phyloP scores from a whole-genome alignment of 2,329 filamentous ascomycete genomes.

The Amauroascus verrucosus region DNA sequence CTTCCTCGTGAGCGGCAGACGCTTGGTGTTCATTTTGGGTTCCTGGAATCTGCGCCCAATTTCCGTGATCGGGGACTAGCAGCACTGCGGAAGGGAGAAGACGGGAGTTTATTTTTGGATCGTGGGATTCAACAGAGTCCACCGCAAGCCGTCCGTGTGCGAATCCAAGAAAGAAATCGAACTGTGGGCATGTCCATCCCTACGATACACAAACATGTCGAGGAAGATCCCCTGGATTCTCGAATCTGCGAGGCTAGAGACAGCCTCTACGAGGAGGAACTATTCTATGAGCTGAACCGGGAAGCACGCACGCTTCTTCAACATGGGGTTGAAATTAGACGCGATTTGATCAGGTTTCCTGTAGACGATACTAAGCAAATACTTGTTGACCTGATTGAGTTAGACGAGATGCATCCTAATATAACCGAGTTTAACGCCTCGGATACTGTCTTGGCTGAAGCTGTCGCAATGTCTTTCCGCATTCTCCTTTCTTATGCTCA shows the following conservation, averaged over 20 bases:
- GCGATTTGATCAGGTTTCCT: slow-evolving; percentile 47
- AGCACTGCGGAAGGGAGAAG: slow-evolving; percentile 61
- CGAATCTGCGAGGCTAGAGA: slow-evolving; percentile 37
- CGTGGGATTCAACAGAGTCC: slow-evolving; percentile 42
- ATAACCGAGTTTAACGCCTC: slow-evolving; percentile 17
- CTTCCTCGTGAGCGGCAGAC: slow-evolving; percentile 62
- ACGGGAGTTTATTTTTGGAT: slow-evolving; percentile 68
- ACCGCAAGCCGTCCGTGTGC: slow-evolving; percentile 56
- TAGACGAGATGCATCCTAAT: slow-evolving; percentile 26
- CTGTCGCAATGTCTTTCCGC: slow-evolving; percentile 56
- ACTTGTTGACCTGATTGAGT: slow-evolving; percentile 56
- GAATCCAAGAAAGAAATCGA: slow-evolving; percentile 48
- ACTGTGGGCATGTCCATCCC: slow-evolving; percentile 47
- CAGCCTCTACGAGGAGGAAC: slow-evolving; percentile 54
- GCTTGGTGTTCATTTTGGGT: slow-evolving; percentile 80
- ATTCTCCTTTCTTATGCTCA: slow-evolving; percentile 72
- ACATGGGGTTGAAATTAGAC: slow-evolving; percentile 57
- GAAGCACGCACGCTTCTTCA: slow-evolving; percentile 66
- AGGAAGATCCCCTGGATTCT: slow-evolving; percentile 25
- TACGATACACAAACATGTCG: slow-evolving; percentile 13
- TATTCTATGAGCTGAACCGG: slow-evolving; percentile 79
- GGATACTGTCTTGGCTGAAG: slow-evolving; percentile 48
- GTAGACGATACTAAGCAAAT: slow-evolving; percentile 48
- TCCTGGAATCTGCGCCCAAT: slow-evolving; percentile 57
- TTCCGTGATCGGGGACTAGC: slow-evolving; percentile 67